Evolutionary conservation across 2,329 filamentous ascomycete genomes (phyloP), one percentile per base, ranked within the genome.

Genomic region (Alternaria hordeiaustralica): DNA sequence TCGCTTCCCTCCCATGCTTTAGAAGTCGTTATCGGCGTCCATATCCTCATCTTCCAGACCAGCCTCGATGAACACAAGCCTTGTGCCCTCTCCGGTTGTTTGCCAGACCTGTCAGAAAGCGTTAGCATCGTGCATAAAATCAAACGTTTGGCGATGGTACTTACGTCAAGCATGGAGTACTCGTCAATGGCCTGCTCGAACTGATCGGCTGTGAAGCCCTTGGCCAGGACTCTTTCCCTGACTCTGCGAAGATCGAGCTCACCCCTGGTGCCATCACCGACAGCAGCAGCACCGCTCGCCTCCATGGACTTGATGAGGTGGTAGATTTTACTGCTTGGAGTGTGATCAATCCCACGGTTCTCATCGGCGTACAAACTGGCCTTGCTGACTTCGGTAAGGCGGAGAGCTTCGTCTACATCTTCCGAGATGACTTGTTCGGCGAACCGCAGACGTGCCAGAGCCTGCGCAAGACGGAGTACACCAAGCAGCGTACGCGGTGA

Each of bases 191-290:
- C 91, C 71, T 88, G 87, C 75, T 92, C 86, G 83, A 97, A 94
- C 81, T 99, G 94, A 80, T 98, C 93, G 69, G 94, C 91, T 0
- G 95, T 99, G 81, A 97, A 99, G 3, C 96, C 96, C 87, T 97
- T 97, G 57, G 94, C 96, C 73, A 98, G 86, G 28, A 99, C 94
- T 69, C 96, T 85, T 81, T 97, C 94, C 79, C 94, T 89, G 64
- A 99, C 93, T 81, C 93, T 92, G 70, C 92, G 88, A 84, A 99
- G 87, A 80, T 91, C 96, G 73, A 99, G 83, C 81, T 97, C 94
- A 20, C 92, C 84, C 71, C 87, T 71, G 78, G 77, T 86, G 26
- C 92, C 93, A 50, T 93, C 89, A 45, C 92, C 90, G 71, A 95
- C 94, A 60, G 88, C 89, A 49, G 89, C 89, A 58, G 94, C 93